Evolutionary conservation across 257 asterid genomes (phyloP).

Genomic region (Echites panduratus): DNA sequence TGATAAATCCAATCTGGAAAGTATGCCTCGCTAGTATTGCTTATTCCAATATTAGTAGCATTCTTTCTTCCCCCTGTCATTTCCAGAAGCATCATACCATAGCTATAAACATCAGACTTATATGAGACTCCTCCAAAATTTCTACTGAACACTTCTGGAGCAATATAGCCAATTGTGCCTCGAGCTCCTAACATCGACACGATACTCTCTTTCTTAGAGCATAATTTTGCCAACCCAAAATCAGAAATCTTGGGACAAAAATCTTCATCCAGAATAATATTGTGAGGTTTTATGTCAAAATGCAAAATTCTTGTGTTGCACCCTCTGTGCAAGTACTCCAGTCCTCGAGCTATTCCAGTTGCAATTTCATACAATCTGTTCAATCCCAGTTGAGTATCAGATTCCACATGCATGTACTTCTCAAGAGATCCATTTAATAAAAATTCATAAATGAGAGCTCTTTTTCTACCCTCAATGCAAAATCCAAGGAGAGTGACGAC

Average conservation of each 20-base stretch:
- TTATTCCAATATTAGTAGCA: background rate
- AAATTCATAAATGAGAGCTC: slow-evolving; percentile 29
- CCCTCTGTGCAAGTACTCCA: slow-evolving; percentile 33
- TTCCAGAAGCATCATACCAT: slow-evolving; percentile 35
- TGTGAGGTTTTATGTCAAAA: slow-evolving; percentile 35
- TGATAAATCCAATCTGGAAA: slow-evolving; percentile 29
- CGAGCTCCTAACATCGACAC: slow-evolving; percentile 28
- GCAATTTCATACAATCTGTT: slow-evolving; percentile 21
- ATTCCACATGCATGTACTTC: slow-evolving; percentile 7
- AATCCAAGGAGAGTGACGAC: too few species aligned
- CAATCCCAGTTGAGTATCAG: slow-evolving; percentile 11
- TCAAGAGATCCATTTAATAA: slow-evolving; percentile 35
- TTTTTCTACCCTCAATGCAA: slow-evolving; percentile 17
- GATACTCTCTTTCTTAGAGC: slow-evolving; percentile 24
- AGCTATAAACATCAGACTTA: slow-evolving; percentile 41
- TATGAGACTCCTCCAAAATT: slow-evolving; percentile 35
- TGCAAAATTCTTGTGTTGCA: slow-evolving; percentile 27
- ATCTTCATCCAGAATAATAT: slow-evolving; percentile 27
- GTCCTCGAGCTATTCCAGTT: slow-evolving; percentile 24
- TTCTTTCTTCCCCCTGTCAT: slow-evolving; percentile 29
- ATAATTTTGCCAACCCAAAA: slow-evolving; percentile 31
- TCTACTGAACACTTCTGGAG: slow-evolving; percentile 26
- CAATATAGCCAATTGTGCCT: slow-evolving; percentile 42
- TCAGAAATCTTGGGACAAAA: slow-evolving; percentile 36
- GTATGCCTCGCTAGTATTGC: slow-evolving; percentile 12